A percentile compares a stretch with the other conserved stretches of the same genome.
These are phyloP conservation scores for Scytalidium lignicola DNA, from an alignment of 2,329 filamentous ascomycete genomes.

Conservation along the genomic window DNA sequence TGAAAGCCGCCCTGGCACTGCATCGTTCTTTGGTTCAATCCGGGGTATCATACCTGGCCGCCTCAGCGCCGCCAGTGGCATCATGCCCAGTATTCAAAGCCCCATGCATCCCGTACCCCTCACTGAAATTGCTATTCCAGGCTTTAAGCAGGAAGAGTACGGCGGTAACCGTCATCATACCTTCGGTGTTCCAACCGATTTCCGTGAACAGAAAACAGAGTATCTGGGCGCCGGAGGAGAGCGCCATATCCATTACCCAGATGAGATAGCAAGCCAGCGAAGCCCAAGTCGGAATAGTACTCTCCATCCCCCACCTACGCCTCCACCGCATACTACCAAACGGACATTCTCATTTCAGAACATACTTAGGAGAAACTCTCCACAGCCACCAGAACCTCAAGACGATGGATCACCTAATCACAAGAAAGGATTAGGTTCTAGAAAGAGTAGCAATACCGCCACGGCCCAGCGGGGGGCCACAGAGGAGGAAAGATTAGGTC, in stretches of 20 bases:
- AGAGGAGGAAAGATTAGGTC: conserved; percentile 76
- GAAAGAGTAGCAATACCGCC: conserved; percentile 32
- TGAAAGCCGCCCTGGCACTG: conserved; percentile 41
- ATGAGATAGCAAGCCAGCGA: conserved; percentile 13
- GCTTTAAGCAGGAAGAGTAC: conserved; percentile 38
- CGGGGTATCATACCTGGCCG: conserved; percentile 30
- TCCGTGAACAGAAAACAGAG: conserved; percentile 36
- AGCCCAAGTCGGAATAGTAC: conserved; percentile 16
- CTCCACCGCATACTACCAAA: conserved; percentile 56
- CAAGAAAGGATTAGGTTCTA: conserved; percentile 30
- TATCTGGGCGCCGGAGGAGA: conserved; percentile 42
- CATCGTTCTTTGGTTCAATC: conserved; percentile 53
- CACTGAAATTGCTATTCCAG: conserved; percentile 52
- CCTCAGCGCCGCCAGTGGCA: conserved; percentile 11
- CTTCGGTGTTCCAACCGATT: conserved; percentile 43
- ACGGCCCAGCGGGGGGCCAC: conserved; percentile 51
- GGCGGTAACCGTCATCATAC: conserved; percentile 34
- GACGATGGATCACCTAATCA: conserved; percentile 4
- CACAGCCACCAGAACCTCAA: not conserved
- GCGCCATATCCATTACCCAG: conserved; percentile 44
- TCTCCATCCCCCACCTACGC: conserved; percentile 39
- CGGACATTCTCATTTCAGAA: conserved; percentile 92
- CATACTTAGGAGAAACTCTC: conserved; percentile 50
- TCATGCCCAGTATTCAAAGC: conserved; percentile 38
- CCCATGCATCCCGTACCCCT: conserved; percentile 58